A percentile compares a stretch with the other conserved stretches of the same genome.
These are phyloP conservation scores for Saturnispora kantuleensis DNA, from an alignment of 805 yeast genomes.

Conservation along the genomic window DNA sequence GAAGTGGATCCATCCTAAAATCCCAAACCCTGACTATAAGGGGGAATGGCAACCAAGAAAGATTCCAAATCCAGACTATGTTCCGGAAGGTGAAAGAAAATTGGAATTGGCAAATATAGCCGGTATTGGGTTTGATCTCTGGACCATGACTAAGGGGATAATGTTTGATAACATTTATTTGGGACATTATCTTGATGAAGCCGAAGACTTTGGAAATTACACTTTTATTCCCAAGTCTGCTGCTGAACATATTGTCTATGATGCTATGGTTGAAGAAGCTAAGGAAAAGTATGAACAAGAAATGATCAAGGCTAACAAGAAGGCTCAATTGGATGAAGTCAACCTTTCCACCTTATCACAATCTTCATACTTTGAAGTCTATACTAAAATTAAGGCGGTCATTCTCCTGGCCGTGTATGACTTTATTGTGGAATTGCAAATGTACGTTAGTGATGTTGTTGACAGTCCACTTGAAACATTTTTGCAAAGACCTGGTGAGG, in stretches of 20 bases:
- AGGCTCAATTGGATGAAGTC: background rate
- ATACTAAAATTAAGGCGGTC: background rate
- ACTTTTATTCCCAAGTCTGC: conserved; percentile 52
- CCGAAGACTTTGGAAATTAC: conserved; percentile 70
- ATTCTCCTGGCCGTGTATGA: conserved; percentile 13
- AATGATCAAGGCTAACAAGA: background rate
- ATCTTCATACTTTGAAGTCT: conserved; percentile 7
- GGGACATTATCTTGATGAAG: conserved; percentile 78
- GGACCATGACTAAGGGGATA: conserved; percentile 74
- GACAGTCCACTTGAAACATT: conserved; percentile 37
- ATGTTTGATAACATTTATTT: conserved; percentile 76
- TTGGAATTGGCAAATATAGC: conserved; percentile 49
- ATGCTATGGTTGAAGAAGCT: background rate
- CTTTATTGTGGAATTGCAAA: conserved; percentile 15
- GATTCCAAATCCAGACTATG: conserved; percentile 63
- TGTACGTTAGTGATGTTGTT: conserved; percentile 29
- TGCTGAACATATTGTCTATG: conserved; percentile 34
- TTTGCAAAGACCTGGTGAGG: conserved; percentile 39
- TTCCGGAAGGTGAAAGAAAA: conserved; percentile 3
- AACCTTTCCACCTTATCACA: conserved; percentile 11
- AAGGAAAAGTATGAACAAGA: conserved; percentile 2
- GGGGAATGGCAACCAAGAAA: conserved; percentile 69
- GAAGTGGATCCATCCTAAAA: conserved; percentile 61
- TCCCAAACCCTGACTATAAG: conserved; percentile 64
- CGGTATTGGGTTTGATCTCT: conserved; percentile 78